Base-by-base conservation (phyloP, 139 green algal genomes). In the Klebsormidium nitens region DNA sequence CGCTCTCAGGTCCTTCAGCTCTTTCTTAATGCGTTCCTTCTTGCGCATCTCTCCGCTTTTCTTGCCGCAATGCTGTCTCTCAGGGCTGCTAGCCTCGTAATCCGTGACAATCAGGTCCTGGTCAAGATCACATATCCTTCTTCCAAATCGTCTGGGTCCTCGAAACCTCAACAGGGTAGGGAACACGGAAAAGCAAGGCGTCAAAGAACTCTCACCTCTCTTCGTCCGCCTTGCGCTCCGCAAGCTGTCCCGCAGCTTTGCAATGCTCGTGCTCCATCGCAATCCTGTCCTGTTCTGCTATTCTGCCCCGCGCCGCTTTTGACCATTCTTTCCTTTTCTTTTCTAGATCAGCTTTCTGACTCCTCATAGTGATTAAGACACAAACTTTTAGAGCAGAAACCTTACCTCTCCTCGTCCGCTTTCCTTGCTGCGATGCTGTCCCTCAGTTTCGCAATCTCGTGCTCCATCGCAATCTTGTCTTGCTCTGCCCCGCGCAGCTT, bases 1-100 rank as follows among this genome's bases (percentile, higher is more conserved):
- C 44, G 23, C 34, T 49, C 72, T 77, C 4, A 66, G 29, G 5
- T 79, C 58, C 14, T 50, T 62, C 47, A 79, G 61, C 49, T 91
- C 85, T 67, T 87, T 86, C 76, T 93, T 86, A 65, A 93, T 80
- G 47, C 86, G 79, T 6, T 80, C 78, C 74, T 87, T 87, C 75
- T 87, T 86, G 14, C 84, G 77, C 36, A 66, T 61, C 78, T 91
- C 85, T 0, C 36, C 14, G 14, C 11, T n/a, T n/a, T n/a, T n/a
- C n/a, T n/a, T n/a, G n/a, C n/a, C n/a, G n/a, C n/a, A 82, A 64
- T 69, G 66, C 84, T 58, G 66, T 92, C 86, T 59, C 77, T 78
- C 28, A 91, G 75, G 2, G 55, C 66, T 44, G 79, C 50, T 11
- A 90, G 81, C n/a, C 63, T 92, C 85, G 1, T 74, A 63, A 47